These are phyloP conservation scores for Talaromyces nanjingensis DNA, from an alignment of 495 filamentous ascomycete genomes.

Conservation along the genomic window DNA sequence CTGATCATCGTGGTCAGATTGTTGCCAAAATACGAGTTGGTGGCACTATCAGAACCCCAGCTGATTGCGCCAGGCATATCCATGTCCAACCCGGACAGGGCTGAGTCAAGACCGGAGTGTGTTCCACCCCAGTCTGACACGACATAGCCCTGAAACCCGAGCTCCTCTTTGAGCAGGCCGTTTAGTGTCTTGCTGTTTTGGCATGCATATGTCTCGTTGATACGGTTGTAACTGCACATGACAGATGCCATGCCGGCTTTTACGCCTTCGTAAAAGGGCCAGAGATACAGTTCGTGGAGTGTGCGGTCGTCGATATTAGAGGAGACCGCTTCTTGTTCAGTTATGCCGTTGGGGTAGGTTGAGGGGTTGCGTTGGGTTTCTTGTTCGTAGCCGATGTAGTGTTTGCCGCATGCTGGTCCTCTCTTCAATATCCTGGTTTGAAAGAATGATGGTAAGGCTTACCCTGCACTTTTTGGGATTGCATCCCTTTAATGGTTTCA, in stretches of 20 bases:
- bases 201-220: conserved; percentile 66
- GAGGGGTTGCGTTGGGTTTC: conserved; percentile 68
- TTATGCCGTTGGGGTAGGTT: conserved; percentile 34
- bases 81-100: conserved; percentile 68
- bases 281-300: conserved; percentile 91
- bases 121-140: conserved; percentile 89
- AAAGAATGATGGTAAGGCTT: neutral
- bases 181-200: conserved; percentile 70
- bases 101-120: conserved; percentile 64
- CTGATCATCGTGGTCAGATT: conserved; percentile 80
- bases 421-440: conserved; percentile 24
- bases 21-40: conserved; percentile 60
- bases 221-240: conserved; percentile 93
- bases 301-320: conserved; percentile 90
- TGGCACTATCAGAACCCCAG: conserved; percentile 40
- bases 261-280: conserved; percentile 75
- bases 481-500: conserved; percentile 52
- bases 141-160: conserved; percentile 91
- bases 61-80: conserved; percentile 83
- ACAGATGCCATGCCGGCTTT: conserved; percentile 70
- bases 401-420: conserved; percentile 76
- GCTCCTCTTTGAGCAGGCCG: conserved; percentile 81
- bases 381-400: conserved; percentile 66
- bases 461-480: conserved; percentile 15
- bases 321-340: conserved; percentile 46